These are phyloP conservation scores for Citrullus mucosospermus DNA, from an alignment of 306 rosid genomes.

Conservation along the genomic window DNA sequence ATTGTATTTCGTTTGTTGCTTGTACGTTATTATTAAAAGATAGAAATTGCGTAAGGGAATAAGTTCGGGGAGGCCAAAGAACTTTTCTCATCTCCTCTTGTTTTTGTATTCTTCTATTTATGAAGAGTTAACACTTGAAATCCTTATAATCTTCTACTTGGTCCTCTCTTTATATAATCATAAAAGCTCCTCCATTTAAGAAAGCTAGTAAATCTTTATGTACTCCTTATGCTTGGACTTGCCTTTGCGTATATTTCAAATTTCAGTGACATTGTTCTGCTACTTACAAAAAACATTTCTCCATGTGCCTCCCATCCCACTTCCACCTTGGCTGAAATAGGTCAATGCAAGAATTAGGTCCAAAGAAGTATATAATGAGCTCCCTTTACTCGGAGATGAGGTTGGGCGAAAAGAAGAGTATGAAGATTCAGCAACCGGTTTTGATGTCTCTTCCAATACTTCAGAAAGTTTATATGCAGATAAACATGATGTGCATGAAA, in stretches of 20 bases:
- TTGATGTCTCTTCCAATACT: constrained; percentile 81
- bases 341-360: constrained; percentile 51
- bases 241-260: not conserved
- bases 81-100: not conserved
- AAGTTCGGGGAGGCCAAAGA: not conserved
- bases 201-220: not conserved
- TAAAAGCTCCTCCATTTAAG: not conserved
- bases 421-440: constrained; percentile 68
- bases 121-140: not conserved
- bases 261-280: not conserved
- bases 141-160: not conserved
- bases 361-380: constrained; percentile 45
- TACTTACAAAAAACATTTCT: not conserved
- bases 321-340: constrained; percentile 21
- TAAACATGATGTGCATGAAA: constrained; percentile 69
- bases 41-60: not conserved
- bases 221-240: not conserved
- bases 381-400: constrained; percentile 51
- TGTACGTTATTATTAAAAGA: not conserved
- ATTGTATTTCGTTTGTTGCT: not conserved
- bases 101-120: not conserved
- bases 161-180: not conserved
- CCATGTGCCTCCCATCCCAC: not conserved
- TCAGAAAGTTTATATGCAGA: constrained; percentile 80
- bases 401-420: constrained; percentile 51